Evolutionary conservation across 305 asterid genomes (phyloP).

Genomic region (Solanum hybrid): DNA sequence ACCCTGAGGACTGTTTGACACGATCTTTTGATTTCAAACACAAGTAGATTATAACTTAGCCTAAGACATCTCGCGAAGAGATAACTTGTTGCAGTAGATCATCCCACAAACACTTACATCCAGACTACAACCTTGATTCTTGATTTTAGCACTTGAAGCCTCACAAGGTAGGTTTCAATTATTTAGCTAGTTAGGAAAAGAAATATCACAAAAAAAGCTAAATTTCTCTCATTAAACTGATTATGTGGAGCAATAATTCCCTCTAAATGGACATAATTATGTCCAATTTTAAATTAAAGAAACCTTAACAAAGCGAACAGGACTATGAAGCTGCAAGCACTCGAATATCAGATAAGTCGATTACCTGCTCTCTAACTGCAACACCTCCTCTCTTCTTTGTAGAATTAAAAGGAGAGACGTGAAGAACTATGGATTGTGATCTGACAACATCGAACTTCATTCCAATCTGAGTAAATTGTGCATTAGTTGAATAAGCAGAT

Average conservation of each 20-base stretch:
- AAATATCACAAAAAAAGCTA: neutral
- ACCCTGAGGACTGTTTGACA: neutral
- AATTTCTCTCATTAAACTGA: neutral
- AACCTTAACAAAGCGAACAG: neutral
- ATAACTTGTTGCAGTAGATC: neutral
- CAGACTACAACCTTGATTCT: neutral
- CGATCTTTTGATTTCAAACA: neutral
- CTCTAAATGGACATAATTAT: neutral
- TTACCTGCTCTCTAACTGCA: constrained; percentile 75
- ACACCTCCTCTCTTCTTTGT: constrained; percentile 86
- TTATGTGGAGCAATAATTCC: neutral
- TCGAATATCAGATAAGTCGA: constrained; percentile 8
- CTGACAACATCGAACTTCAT: constrained; percentile 77
- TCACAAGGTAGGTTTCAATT: neutral
- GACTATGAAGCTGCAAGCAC: neutral
- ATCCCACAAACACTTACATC: neutral
- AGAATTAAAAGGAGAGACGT: constrained; percentile 89
- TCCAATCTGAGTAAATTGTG: constrained; percentile 49
- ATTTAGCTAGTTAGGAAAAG: neutral
- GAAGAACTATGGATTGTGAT: constrained; percentile 75
- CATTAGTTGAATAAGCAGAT: neutral
- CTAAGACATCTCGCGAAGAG: neutral
- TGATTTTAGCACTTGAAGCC: neutral
- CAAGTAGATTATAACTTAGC: neutral
- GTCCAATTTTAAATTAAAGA: neutral